Evolutionary conservation across 306 rosid genomes (phyloP).

Genomic region (Vicia faba): DNA sequence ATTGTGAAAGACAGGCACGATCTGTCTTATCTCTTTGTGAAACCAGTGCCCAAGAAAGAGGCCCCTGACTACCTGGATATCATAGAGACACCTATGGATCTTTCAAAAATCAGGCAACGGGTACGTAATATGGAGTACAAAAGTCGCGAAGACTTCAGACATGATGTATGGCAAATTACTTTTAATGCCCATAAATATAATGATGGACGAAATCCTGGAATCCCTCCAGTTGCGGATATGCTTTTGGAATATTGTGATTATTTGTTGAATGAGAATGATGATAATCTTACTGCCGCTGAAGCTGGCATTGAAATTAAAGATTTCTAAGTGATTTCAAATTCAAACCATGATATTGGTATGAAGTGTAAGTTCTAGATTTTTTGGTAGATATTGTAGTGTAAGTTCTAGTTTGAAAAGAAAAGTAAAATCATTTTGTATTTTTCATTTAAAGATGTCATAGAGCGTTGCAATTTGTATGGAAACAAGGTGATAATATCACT

Average conservation of each 20-base stretch:
- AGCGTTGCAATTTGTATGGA: constrained; percentile 33
- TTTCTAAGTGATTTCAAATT: constrained; percentile 39
- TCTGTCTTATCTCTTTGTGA: constrained; percentile 71
- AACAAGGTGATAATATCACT: constrained; percentile 25
- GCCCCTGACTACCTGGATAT: constrained; percentile 90
- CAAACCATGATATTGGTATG: constrained; percentile 20
- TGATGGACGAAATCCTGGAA: constrained; percentile 82
- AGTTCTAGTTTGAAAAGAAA: constrained; percentile 24
- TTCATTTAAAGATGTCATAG: constrained; percentile 3
- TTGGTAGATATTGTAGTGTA: constrained; percentile 26
- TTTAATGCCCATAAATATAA: constrained; percentile 83
- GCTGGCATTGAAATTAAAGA: constrained; percentile 73
- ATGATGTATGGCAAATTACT: constrained; percentile 83
- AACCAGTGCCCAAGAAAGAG: constrained; percentile 87
- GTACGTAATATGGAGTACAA: constrained; percentile 88
- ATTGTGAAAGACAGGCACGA: constrained; percentile 67
- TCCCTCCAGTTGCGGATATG: constrained; percentile 93
- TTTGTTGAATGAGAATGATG: constrained; percentile 75
- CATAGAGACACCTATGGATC: constrained; percentile 88
- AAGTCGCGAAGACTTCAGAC: constrained; percentile 87
- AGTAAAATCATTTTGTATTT: constrained; percentile 22
- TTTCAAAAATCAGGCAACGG: constrained; percentile 77
- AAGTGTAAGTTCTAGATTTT: constrained; percentile 28
- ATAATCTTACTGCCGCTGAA: constrained; percentile 83
- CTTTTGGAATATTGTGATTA: constrained; percentile 85